A percentile compares a stretch with the other conserved stretches of the same genome.
These are phyloP conservation scores for Biscogniauxia sp. DNA, from an alignment of 2,329 filamentous ascomycete genomes.

Conservation along the genomic window DNA sequence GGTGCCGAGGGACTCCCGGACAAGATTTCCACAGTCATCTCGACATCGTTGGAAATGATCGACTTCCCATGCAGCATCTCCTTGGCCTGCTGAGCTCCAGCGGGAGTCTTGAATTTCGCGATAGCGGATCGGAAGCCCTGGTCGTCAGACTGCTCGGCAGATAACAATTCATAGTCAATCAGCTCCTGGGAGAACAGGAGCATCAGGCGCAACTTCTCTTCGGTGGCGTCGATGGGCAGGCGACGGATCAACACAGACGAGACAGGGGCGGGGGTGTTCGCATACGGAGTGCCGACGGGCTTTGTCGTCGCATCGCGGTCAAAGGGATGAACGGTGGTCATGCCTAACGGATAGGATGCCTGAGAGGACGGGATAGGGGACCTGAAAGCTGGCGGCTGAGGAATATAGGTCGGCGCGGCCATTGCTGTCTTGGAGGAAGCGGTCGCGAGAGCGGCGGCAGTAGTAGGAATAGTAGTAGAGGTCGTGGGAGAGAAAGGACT, in stretches of 20 bases:
- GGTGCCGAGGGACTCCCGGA: slow-evolving; percentile 36
- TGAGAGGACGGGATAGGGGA: slow-evolving; percentile 31
- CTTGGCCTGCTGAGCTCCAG: slow-evolving; percentile 56
- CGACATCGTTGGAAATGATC: slow-evolving; percentile 48
- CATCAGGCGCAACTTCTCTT: slow-evolving; percentile 56
- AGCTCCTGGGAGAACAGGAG: slow-evolving; percentile 58
- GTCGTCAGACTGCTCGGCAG: slow-evolving; percentile 49
- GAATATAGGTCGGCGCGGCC: slow-evolving; percentile 44
- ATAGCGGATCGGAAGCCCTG: slow-evolving; percentile 50
- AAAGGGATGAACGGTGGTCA: slow-evolving; percentile 33
- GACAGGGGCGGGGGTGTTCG: slow-evolving; percentile 34
- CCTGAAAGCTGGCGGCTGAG: slow-evolving; percentile 40
- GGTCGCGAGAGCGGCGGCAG: slow-evolving; percentile 12
- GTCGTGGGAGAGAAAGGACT: slow-evolving; percentile 21
- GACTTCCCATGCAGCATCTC: slow-evolving; percentile 56
- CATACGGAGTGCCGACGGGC: slow-evolving; percentile 40
- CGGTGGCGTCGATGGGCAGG: slow-evolving; percentile 52
- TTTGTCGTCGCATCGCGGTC: slow-evolving; percentile 42
- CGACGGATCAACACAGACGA: slow-evolving; percentile 51
- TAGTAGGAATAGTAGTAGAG: slow-evolving; percentile 8
- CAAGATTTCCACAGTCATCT: slow-evolving; percentile 62
- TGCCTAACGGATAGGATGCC: slow-evolving; percentile 34
- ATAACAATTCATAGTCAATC: slow-evolving; percentile 48
- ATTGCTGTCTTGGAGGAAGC: slow-evolving; percentile 36
- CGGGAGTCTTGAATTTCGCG: slow-evolving; percentile 50